These are phyloP conservation scores for Abrus precatorius DNA, from an alignment of 306 rosid species.

Conservation along the genomic window DNA sequence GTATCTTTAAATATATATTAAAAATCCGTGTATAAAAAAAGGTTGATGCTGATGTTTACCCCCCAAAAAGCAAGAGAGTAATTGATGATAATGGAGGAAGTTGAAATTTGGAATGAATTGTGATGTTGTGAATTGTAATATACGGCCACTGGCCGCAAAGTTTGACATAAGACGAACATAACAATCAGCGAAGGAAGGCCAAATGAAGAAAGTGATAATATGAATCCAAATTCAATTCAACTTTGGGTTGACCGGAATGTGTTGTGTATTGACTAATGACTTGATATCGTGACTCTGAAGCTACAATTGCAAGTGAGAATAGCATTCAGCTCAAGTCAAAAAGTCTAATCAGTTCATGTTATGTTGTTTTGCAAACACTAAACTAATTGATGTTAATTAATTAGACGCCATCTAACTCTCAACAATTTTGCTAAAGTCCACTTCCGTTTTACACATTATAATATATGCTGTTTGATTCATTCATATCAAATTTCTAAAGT, in stretches of 20 bases:
- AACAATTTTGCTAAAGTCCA: neutral
- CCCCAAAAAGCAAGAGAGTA: neutral
- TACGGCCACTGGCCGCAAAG: conserved; percentile 1
- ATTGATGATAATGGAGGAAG: neutral
- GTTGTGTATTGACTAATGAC: neutral
- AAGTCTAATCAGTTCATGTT: neutral
- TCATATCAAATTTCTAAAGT: conserved; percentile 31
- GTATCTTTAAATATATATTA: too few relatives aligned
- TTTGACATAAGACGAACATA: neutral
- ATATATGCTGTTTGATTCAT: neutral
- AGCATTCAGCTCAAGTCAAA: neutral
- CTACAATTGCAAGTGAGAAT: neutral
- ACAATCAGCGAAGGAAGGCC: neutral
- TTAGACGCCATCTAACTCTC: too few relatives aligned
- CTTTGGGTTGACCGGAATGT: neutral
- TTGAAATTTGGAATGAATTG: conserved; percentile 2
- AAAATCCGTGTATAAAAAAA: too few relatives aligned
- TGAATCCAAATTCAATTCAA: neutral
- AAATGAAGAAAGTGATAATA: neutral
- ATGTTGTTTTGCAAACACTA: neutral
- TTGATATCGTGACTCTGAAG: neutral
- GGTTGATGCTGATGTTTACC: neutral
- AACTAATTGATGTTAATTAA: neutral
- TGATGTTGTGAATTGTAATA: neutral
- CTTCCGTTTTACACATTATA: neutral